phyloP scores from a whole-genome alignment of 75 land plant species.

The Sequoia sempervirens region DNA sequence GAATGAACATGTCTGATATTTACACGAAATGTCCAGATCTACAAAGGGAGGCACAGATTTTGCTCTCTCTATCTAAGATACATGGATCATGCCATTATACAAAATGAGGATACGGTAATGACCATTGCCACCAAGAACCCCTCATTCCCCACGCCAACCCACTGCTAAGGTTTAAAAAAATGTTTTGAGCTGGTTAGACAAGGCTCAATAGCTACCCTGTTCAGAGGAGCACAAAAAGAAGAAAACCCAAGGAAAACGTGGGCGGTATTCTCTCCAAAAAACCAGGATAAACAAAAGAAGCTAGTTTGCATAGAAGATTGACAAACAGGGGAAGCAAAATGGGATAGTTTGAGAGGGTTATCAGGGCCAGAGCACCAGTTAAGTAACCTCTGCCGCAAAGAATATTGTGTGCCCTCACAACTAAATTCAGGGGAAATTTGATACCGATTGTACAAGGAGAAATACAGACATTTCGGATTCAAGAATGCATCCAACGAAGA shows the following conservation, averaged over 20 bases:
- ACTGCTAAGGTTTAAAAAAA: neutral
- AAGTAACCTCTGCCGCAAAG: neutral
- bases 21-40: neutral
- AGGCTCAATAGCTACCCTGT: neutral
- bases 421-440: neutral
- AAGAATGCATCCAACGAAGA: neutral
- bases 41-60: neutral
- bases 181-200: neutral
- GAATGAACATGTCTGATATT: neutral
- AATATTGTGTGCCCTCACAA: neutral
- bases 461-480: neutral
- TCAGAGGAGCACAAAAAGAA: neutral
- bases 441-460: conserved; percentile 1
- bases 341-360: neutral
- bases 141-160: neutral
- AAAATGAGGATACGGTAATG: neutral
- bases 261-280: neutral
- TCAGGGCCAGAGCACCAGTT: neutral
- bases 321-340: neutral
- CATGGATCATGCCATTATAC: neutral
- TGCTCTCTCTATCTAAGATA: neutral
- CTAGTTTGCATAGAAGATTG: neutral
- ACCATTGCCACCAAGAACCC: neutral
- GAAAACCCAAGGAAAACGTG: neutral
- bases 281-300: neutral